Evolutionary conservation across 148 eudicot species (phyloP).

Genomic region (Rhododendron griersonianum): DNA sequence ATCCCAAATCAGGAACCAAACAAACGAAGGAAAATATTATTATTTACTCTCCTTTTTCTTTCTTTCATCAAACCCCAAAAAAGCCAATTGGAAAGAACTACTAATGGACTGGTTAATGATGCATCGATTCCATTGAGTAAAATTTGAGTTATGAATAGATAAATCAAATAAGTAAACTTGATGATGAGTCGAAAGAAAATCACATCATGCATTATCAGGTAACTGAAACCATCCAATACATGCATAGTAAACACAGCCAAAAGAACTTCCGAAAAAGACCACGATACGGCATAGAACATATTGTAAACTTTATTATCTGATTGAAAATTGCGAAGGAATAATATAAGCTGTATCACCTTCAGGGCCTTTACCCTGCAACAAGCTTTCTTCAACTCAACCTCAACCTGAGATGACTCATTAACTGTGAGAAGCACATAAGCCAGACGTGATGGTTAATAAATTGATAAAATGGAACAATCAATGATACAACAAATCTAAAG

Average conservation of each 20-base stretch:
- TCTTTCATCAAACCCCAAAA: background rate
- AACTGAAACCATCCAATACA: background rate
- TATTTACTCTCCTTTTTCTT: background rate
- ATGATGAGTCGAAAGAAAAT: background rate
- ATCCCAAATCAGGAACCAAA: background rate
- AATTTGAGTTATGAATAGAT: background rate
- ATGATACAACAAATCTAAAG: background rate
- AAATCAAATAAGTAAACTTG: background rate
- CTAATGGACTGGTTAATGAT: background rate
- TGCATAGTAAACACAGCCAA: background rate
- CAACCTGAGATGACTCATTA: conserved; percentile 58
- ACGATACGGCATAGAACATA: background rate
- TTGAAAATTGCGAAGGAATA: conserved; percentile 3
- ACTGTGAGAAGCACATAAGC: conserved; percentile 34
- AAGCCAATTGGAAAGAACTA: background rate
- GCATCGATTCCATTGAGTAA: background rate
- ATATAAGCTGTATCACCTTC: conserved; percentile 44
- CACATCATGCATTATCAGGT: background rate
- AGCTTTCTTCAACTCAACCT: conserved; percentile 77
- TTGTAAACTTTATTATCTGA: background rate
- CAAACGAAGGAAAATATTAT: background rate
- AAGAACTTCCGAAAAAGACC: background rate
- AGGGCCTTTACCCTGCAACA: conserved; percentile 79
- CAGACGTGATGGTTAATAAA: background rate
- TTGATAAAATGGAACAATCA: background rate